Evolutionary conservation across 2,329 filamentous ascomycete genomes (phyloP), one percentile per base, ranked within the genome.

Genomic region (Meredithiella fracta): DNA sequence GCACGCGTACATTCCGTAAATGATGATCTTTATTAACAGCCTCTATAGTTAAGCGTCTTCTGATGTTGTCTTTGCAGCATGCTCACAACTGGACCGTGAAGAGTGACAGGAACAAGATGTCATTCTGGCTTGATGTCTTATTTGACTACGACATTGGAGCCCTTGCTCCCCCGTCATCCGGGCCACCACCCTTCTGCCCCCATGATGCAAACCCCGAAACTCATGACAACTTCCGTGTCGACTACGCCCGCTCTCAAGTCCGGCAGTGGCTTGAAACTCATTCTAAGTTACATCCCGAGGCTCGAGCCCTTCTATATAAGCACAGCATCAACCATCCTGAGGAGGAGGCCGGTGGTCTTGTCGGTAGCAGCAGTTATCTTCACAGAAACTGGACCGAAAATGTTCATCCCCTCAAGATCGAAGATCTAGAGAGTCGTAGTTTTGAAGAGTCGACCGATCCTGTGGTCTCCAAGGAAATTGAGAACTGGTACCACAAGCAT

Each of bases 31-130:
- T 26, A 52, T 15, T 52, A 52, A 38, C 17, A 37, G 9, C 44
- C 6, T 15, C 3, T 20, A 22, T 52, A 82, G 79, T 80, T 65
- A 83, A 84, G 61, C 83, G 82, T 62, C 68, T 84, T 1, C 69
- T 84, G 1, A 79, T 84, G 1, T 83, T 80, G 0, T 78, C 77
- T 1, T 67, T 84, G 11, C 80, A 84, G 62, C 79, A 83, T 64
- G 77, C 79, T 1, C 80, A 83, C 61, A 84, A 84, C 64, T 83
- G 80, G 79, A 81, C 79, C 1, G 79, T 80, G 56, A 82, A 82
- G 59, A 80, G 83, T 62, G 80, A 83, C 62, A 70, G 80, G 37
- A 83, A 83, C 65, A 84, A 84, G 64, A 83, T 83, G 78, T 73
- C 76, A 0, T 83, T 84, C 59, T 84, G 80, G 80, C 78, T 77